These are phyloP conservation scores for Rhipidocladum racemiflorum DNA, from an alignment of 176 grass and related monocot species.

Conservation along the genomic window DNA sequence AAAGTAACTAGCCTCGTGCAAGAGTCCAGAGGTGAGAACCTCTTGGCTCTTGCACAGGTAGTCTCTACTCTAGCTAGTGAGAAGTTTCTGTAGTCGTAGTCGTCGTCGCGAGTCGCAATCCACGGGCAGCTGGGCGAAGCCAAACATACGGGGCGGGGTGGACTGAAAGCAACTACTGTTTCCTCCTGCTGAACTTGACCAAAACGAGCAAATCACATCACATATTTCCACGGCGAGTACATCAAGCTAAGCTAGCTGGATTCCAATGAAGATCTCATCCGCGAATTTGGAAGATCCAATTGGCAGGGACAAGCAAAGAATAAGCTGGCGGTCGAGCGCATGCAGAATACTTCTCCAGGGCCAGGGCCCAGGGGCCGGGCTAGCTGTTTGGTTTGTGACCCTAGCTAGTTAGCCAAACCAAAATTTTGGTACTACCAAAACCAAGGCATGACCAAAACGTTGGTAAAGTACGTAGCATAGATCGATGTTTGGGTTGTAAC, in stretches of 20 bases:
- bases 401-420: no score
- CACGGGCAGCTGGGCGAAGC: background rate
- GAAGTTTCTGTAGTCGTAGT: no score
- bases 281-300: background rate
- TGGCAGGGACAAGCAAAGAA: background rate
- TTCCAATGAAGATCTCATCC: background rate
- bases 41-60: no score
- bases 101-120: background rate
- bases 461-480: no score
- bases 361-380: no score
- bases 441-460: no score
- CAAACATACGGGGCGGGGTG: background rate
- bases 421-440: no score
- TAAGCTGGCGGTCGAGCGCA: background rate
- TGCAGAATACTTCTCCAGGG: background rate
- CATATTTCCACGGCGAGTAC: background rate
- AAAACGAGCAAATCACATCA: background rate
- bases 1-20: no score
- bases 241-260: background rate
- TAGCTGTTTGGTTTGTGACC: no score
- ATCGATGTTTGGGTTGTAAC: no score
- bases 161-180: conserved; percentile 5
- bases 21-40: no score
- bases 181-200: background rate
- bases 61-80: no score